A percentile compares a stretch with the other conserved stretches of the same genome.
phyloP scores from a whole-genome alignment of 225 moss, liverwort and hornwort species.

The Sphagnum contortum region DNA sequence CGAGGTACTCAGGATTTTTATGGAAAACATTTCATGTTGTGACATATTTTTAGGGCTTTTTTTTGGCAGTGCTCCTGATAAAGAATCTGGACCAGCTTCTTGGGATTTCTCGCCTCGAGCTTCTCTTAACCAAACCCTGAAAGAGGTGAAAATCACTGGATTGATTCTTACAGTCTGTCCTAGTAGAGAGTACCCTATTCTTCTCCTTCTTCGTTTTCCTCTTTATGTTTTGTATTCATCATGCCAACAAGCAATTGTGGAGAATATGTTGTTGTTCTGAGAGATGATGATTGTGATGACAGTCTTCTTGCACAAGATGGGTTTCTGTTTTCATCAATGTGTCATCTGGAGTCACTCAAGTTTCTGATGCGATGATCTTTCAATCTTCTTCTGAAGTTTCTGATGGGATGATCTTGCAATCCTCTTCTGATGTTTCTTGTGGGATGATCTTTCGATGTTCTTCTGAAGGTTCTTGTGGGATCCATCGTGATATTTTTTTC shows the following conservation, averaged over 20 bases:
- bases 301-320: background rate
- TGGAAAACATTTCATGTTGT: too few species aligned
- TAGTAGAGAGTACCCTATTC: background rate
- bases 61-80: slow-evolving; percentile 61
- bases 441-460: too few species aligned
- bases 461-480: too few species aligned
- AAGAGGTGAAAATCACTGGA: slow-evolving; percentile 41
- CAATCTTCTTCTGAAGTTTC: background rate
- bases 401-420: background rate
- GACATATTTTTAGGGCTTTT: background rate
- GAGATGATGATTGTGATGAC: too few species aligned
- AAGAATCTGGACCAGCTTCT: slow-evolving; percentile 35
- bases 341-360: too few species aligned
- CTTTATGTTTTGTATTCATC: background rate
- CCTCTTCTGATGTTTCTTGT: too few species aligned
- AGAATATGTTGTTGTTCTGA: background rate
- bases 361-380: too few species aligned
- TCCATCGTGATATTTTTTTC: too few species aligned
- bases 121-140: slow-evolving; percentile 58
- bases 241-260: background rate
- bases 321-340: too few species aligned
- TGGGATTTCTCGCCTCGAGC: slow-evolving; percentile 70
- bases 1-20: too few species aligned
- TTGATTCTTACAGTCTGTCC: background rate
- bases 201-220: background rate